Base-by-base conservation (phyloP, 768 basidiomycete genomes). In the Kwoniella europaea region DNA sequence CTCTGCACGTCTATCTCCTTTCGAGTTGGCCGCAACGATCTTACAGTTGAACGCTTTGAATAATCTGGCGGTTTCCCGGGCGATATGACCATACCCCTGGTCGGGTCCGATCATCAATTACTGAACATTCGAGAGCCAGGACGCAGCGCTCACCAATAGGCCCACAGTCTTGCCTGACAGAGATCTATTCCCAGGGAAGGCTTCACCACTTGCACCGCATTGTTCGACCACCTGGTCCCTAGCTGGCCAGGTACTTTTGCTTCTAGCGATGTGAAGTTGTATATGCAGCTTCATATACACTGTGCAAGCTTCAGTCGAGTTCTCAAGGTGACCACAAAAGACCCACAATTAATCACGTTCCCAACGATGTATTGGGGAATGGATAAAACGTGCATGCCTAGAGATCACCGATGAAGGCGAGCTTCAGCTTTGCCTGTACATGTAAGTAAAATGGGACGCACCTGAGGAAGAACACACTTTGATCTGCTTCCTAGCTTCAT, bases 21-120 rank as follows among this genome's bases (percentile, higher is more conserved):
- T 64, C 41, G 80, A 75, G 63, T 81, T 82, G 35, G 82, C 82
- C 4, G 80, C 82, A 56, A 82, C 78, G 66, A 82, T 75, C 12
- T 72, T 62, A 27, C 71, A 71, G 16, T 78, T 74, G 44, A 81
- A 76, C 1, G 74, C 70, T 65, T 79, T 63, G 55, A 80, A 57
- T 44, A 82, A 29, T 13, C 82, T 63, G 13, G 79, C 80, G 2
- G 80, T 79, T 65, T 81, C 82, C 1, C 80, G 63, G 10, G 69
- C 80, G 44, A 80, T 75, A 58, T 79, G 77, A 7, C 80, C 78
- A 61, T 79, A 80, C 9, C 82, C 78, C 78, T 81, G 55, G 55
- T 18, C 44, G 35, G 12, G n/a, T 50, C 46, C 18, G 43, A 50
- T 42, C 44, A 62, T 35, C 43, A n/a, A 15, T 18, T 2, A 10